Evolutionary conservation across 2,329 filamentous ascomycete genomes (phyloP), one percentile per base, ranked within the genome.

Genomic region (Byssothecium circinans): DNA sequence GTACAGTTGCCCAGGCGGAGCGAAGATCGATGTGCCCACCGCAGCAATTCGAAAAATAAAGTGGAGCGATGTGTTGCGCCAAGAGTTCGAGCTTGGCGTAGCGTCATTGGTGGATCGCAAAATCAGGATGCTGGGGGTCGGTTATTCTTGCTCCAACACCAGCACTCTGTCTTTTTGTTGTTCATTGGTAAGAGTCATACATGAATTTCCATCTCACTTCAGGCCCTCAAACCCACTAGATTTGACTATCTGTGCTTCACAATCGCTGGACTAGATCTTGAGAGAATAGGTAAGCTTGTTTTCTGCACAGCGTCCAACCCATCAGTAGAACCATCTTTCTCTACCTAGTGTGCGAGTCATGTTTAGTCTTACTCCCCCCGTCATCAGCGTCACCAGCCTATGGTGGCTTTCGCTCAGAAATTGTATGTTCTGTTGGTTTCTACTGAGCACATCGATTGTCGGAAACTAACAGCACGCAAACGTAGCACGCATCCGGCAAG

Each of bases 51-150:
- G 17, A 37, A 41, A 45, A 45, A 10, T 41, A 45, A 15, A 29
- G 41, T 23, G 18, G 27, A 19, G 25, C 18, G 22, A 11, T n/a
- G 18, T 19, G 19, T 15, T 18, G 32, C 15, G 52, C 50, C 46
- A 49, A 53, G 45, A 51, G 30, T 45, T 54, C 36, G 49, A 23
- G 5, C 37, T 14, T 8, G 29, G 29, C 29, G 40, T n/a, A 38
- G 17, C n/a, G n/a, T 36, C n/a, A 36, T 19, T 36, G 36, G 48
- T 45, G 41, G 41, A 12, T 40, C 14, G 41, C 33, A 19, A 6
- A 25, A 10, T 25, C 5, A 25, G 10, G 23, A 6, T 5, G 6
- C 23, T 25, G 14, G 12, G 14, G 29, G 29, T 37, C 36, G 19
- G 8, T 17, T 39, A 39, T 17, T 15, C 36, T 27, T 39, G 20